Evolutionary conservation across 345 rosid genomes (phyloP).

Genomic region (Citrus maxima): DNA sequence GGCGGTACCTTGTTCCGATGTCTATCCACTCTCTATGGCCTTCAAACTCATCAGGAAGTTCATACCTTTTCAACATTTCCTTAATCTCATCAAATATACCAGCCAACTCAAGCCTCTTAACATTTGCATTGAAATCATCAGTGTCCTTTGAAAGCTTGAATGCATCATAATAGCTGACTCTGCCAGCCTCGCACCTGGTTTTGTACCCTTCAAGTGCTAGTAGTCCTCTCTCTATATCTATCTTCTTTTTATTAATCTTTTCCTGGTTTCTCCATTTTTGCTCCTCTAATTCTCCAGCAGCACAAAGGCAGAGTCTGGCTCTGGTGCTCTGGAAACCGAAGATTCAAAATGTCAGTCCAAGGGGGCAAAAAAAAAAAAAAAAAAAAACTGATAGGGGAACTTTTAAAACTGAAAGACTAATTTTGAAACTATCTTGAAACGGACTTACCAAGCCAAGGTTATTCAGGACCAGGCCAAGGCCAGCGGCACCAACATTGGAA

Average conservation of each 20-base stretch:
- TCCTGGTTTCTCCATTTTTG: conserved; percentile 36
- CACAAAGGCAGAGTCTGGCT: conserved; percentile 54
- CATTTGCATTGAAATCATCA: conserved; percentile 64
- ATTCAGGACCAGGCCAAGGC: conserved; percentile 22
- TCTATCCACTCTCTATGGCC: conserved; percentile 31
- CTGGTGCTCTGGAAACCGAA: conserved; percentile 43
- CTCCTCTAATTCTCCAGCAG: conserved; percentile 55
- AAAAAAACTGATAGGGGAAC: background rate
- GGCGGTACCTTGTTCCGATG: conserved; percentile 50
- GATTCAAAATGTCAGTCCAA: background rate
- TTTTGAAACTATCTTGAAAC: background rate
- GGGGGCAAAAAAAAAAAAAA: background rate
- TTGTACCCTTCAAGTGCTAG: conserved; percentile 32
- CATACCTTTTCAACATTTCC: conserved; percentile 54
- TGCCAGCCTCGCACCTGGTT: conserved; percentile 23
- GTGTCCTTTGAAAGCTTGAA: conserved; percentile 40
- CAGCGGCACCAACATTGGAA: conserved; percentile 17
- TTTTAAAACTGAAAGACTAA: too few species aligned
- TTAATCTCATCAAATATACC: conserved; percentile 66
- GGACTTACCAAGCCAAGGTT: conserved; percentile 71
- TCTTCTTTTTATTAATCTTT: conserved; percentile 16
- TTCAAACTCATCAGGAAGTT: conserved; percentile 69
- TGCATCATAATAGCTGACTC: conserved; percentile 57
- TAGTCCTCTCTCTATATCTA: conserved; percentile 20
- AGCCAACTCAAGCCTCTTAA: conserved; percentile 61